phyloP scores from a whole-genome alignment of 75 land plant genomes.

The Picea sitchensis region DNA sequence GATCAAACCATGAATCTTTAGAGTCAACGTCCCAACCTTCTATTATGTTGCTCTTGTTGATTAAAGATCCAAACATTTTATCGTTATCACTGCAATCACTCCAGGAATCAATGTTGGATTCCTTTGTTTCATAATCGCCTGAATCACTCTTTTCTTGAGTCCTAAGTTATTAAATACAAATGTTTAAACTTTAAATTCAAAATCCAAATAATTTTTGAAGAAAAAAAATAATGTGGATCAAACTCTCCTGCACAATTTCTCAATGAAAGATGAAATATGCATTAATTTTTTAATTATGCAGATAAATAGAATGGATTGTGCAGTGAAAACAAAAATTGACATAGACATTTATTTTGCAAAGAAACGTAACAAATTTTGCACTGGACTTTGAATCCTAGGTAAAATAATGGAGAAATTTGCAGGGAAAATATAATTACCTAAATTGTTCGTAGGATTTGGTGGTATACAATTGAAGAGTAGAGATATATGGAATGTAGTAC shows the following conservation, averaged over 20 bases:
- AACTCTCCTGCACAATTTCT: neutral
- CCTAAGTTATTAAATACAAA: neutral
- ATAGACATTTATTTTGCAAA: no score
- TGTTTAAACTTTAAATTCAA: neutral
- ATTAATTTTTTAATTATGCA: neutral
- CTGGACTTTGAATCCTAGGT: neutral
- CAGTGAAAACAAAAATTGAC: no score
- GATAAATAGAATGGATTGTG: neutral
- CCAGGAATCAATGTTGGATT: slow-evolving; percentile 27
- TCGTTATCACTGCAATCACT: slow-evolving; percentile 62
- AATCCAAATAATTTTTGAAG: neutral
- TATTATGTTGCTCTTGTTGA: neutral
- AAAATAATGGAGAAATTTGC: neutral
- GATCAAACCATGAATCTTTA: slow-evolving; percentile 25
- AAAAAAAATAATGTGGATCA: neutral
- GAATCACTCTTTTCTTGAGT: slow-evolving; percentile 23
- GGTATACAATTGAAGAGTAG: slow-evolving; percentile 84
- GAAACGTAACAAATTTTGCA: neutral
- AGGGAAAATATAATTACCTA: slow-evolving; percentile 11
- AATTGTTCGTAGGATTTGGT: slow-evolving; percentile 24
- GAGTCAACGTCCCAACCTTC: slow-evolving; percentile 38
- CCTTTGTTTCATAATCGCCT: slow-evolving; percentile 1
- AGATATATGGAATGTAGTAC: slow-evolving; percentile 87
- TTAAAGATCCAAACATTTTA: slow-evolving; percentile 37
- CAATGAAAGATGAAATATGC: neutral